Percentiles rank a stretch among this genome's conserved stretches.
Evolutionary conservation across 441 rosid species (phyloP).

Genomic region (Syzygium malaccense): DNA sequence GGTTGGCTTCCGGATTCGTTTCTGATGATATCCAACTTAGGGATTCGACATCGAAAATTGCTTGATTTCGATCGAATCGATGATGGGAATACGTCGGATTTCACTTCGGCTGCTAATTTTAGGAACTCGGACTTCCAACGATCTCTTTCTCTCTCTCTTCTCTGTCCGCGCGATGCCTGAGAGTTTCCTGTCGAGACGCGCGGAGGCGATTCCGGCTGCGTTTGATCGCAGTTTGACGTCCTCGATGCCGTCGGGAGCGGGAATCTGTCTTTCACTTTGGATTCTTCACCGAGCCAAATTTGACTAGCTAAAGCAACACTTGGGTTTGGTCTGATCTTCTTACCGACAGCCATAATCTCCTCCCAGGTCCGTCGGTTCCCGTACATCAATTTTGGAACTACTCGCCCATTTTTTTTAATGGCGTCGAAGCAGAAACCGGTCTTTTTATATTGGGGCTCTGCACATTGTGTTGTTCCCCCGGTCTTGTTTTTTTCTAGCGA

Average conservation of each 20-base stretch:
- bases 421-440: slow-evolving; percentile 17
- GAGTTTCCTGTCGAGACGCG: not conserved
- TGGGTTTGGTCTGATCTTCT: not conserved
- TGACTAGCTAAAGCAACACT: not conserved
- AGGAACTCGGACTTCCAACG: not conserved
- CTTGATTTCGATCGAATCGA: not conserved
- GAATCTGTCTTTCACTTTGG: slow-evolving; percentile 20
- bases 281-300: slow-evolving; percentile 5
- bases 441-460: not conserved
- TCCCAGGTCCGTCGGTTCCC: slow-evolving; percentile 9
- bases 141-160: not conserved
- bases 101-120: not conserved
- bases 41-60: not conserved
- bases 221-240: slow-evolving; percentile 15
- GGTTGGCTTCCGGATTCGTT: not conserved
- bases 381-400: slow-evolving; percentile 15
- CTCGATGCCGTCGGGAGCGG: slow-evolving; percentile 24
- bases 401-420: not conserved
- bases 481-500: not conserved
- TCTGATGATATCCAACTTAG: not conserved
- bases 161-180: not conserved
- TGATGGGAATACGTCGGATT: not conserved
- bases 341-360: not conserved
- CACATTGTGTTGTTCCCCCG: not conserved
- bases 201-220: slow-evolving; percentile 13